phyloP scores from a whole-genome alignment of 2,329 filamentous ascomycete species.

The Emmonsia crescens region DNA sequence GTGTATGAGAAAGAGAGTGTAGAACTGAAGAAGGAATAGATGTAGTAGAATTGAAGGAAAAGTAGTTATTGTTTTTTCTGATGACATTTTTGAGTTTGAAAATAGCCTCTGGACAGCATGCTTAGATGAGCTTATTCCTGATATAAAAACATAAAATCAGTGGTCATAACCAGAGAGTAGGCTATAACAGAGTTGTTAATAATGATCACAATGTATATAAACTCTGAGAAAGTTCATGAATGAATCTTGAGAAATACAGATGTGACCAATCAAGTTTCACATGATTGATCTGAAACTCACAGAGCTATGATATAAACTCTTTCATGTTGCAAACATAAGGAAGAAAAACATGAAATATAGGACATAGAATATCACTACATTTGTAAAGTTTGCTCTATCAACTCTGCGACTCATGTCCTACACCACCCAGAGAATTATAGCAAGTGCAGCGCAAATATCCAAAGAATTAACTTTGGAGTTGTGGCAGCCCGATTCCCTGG shows the following conservation, averaged over 20 bases:
- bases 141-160: neutral
- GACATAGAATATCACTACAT: neutral
- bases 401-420: neutral
- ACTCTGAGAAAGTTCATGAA: neutral
- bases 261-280: neutral
- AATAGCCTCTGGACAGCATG: neutral
- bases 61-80: neutral
- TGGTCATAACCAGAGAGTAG: neutral
- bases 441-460: neutral
- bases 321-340: neutral
- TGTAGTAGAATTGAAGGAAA: neutral
- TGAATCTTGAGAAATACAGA: neutral
- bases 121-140: neutral
- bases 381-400: neutral
- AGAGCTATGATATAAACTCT: neutral
- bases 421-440: neutral
- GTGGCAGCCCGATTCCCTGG: neutral
- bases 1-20: neutral
- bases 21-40: neutral
- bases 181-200: neutral
- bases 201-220: neutral
- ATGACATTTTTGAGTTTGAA: neutral
- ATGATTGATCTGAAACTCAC: neutral
- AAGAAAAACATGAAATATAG: neutral
- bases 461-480: neutral